phyloP scores from a whole-genome alignment of 805 yeast species.

The Wickerhamiella musiphila region DNA sequence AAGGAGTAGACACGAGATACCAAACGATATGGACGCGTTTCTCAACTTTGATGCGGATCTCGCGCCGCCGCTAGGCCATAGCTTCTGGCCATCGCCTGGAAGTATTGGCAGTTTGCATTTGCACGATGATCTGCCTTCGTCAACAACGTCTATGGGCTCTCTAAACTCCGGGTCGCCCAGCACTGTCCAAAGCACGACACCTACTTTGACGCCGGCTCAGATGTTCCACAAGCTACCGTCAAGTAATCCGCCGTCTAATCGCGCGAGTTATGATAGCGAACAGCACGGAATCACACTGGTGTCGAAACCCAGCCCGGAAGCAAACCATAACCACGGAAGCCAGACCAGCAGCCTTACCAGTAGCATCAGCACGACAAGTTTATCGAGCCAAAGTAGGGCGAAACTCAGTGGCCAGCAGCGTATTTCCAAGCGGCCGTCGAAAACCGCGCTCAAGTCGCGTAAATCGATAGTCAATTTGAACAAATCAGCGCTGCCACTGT shows the following conservation, averaged over 20 bases:
- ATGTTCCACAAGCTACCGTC: too few relatives aligned
- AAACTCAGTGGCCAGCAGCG: too few relatives aligned
- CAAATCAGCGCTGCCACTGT: background rate
- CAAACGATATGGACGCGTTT: background rate
- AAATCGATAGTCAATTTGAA: background rate
- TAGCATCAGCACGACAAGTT: too few relatives aligned
- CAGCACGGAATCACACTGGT: too few relatives aligned
- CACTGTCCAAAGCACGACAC: background rate
- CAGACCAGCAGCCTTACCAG: too few relatives aligned
- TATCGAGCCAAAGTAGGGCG: too few relatives aligned
- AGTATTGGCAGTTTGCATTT: background rate
- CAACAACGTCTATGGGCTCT: background rate
- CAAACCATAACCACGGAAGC: too few relatives aligned
- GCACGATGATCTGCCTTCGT: background rate
- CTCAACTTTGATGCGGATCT: background rate
- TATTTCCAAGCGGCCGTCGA: constrained; percentile 10
- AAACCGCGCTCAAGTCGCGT: constrained; percentile 4
- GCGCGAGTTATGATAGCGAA: too few relatives aligned
- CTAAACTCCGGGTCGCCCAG: background rate
- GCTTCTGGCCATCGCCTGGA: background rate
- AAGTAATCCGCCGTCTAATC: too few relatives aligned
- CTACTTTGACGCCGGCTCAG: too few relatives aligned
- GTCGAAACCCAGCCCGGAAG: too few relatives aligned
- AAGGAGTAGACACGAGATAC: too few relatives aligned
- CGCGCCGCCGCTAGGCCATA: background rate